Percentiles rank a stretch among this genome's conserved stretches.
These are phyloP conservation scores for Fraxinus excelsior DNA, from an alignment of 257 asterid genomes.

Conservation along the genomic window DNA sequence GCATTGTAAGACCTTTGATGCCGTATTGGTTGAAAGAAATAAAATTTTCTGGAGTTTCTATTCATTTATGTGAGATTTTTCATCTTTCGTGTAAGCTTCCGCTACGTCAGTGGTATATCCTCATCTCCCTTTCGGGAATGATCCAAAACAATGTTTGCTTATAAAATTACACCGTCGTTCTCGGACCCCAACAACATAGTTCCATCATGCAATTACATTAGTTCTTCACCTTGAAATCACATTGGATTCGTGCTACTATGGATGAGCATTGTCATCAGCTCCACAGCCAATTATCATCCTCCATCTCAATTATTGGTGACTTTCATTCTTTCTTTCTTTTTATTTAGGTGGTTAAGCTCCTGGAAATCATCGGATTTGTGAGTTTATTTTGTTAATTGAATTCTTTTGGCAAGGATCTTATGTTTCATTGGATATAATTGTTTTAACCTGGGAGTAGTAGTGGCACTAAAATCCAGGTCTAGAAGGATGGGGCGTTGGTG, in stretches of 20 bases:
- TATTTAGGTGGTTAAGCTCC: neutral
- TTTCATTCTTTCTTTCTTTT: neutral
- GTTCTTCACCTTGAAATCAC: neutral
- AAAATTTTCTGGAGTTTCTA: no score
- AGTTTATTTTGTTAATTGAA: neutral
- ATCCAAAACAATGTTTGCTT: no score
- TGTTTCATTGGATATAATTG: neutral
- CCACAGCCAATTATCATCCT: neutral
- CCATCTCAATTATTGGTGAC: neutral
- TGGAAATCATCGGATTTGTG: no score
- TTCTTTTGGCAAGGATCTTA: neutral
- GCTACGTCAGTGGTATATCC: no score
- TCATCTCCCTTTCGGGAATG: no score
- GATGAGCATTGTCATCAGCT: neutral
- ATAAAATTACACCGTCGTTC: neutral
- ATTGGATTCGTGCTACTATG: neutral
- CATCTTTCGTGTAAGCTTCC: no score
- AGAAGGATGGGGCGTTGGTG: neutral
- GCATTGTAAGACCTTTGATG: no score
- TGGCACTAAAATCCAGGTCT: neutral
- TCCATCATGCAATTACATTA: neutral
- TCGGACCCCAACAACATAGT: neutral
- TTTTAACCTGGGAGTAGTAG: neutral
- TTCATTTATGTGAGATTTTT: no score
- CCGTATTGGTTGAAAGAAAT: no score